Evolutionary conservation across 2,329 filamentous ascomycete species (phyloP), one percentile per base, ranked within the genome.

Genomic region (Sporothrix phasma): DNA sequence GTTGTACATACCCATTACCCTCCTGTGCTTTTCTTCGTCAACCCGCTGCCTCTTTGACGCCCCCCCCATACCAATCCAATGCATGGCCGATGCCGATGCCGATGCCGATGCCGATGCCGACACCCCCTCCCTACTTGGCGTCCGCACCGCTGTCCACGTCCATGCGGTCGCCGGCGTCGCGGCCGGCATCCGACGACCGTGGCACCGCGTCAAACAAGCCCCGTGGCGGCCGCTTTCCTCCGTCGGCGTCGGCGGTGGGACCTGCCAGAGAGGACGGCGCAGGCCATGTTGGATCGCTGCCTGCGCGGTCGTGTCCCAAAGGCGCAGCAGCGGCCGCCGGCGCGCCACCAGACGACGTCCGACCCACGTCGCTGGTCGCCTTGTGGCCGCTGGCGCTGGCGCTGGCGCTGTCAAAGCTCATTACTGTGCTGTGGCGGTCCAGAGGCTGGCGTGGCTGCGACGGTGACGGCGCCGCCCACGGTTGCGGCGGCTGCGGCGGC

Each of bases 201-300:
- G 56, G 31, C 29, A 29, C 47, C 15, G 63, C 63, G 10, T 64
- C 63, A 59, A 64, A 64, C 5, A 64, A 19, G 17, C 58, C 63
- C 19, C 58, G 49, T 1, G 47, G 47, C 7, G 63, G 73, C 17
- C 79, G 78, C 43, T 83, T 81, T 64, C 83, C 81, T 2, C 83
- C 70, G 6, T 62, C 2, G 76, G 77, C 67, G 80, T 70, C 2
- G 74, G 41, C 72, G 0, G 76, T 53, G 73, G 45, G 74, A 77
- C 78, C 24, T 34, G 39, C 13, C 41, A 43, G 10, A 11, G 7
- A n/a, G n/a, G n/a, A n/a, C n/a, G 26, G 13, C 8, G n/a, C n/a
- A 4, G 19, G 43, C 43, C 31, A 15, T 47, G 24, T 7, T n/a
- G 39, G 58, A 34, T 39, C 13, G 45, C 56, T 31, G 4, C 22